Percentiles rank a stretch among this genome's conserved stretches.
These are phyloP conservation scores for Clarireedia paspali DNA, from an alignment of 2,329 filamentous ascomycete genomes.

Conservation along the genomic window DNA sequence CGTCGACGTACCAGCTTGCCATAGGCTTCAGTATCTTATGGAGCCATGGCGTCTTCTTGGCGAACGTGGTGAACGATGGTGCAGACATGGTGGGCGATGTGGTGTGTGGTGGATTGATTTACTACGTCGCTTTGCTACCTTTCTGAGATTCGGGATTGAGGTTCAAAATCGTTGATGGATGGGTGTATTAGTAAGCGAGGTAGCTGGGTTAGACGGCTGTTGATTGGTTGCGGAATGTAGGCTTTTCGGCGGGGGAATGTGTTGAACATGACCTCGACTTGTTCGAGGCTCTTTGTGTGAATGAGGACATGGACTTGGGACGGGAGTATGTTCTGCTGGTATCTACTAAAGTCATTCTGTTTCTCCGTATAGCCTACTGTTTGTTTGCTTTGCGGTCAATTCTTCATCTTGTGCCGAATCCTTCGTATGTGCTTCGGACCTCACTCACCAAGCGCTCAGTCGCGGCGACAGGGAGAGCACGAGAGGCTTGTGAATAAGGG, in stretches of 20 bases:
- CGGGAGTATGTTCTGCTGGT: no score
- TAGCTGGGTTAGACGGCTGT: neutral
- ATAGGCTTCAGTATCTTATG: constrained; percentile 70
- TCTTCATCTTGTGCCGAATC: no score
- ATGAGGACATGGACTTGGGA: no score
- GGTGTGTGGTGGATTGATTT: constrained; percentile 8
- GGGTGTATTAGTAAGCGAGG: neutral
- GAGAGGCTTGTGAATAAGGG: no score
- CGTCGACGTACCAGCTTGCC: constrained; percentile 81
- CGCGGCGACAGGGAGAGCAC: no score
- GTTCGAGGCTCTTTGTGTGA: no score
- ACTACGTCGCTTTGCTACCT: neutral
- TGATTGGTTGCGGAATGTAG: neutral
- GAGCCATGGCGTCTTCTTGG: constrained; percentile 82
- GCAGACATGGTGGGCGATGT: constrained; percentile 26
- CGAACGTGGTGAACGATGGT: constrained; percentile 61
- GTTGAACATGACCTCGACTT: no score
- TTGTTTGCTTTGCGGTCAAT: no score
- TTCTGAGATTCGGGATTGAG: neutral
- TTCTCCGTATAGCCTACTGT: no score
- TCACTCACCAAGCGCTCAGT: no score
- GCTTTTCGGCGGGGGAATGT: neutral
- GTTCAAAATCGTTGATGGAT: neutral
- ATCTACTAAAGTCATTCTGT: no score
- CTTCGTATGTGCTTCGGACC: no score